These are phyloP conservation scores for Sarocladium oryzae DNA, from an alignment of 2,329 filamentous ascomycete genomes.

Conservation along the genomic window DNA sequence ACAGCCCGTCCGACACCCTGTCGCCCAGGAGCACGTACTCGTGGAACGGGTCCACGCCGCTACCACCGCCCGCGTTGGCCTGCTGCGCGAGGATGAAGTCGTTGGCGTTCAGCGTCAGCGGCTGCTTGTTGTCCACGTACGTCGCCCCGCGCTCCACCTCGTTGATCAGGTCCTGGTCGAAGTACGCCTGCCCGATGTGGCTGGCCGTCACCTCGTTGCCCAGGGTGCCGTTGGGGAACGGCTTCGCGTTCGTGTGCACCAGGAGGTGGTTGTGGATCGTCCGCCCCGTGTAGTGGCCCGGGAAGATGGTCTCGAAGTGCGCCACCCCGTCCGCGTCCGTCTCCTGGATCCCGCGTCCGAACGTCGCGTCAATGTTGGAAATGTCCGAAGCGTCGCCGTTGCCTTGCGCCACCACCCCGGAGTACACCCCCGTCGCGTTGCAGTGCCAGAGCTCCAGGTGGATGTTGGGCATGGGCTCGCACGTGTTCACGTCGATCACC, in stretches of 20 bases:
- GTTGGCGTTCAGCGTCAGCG: slow-evolving; percentile 42
- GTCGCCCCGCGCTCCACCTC: slow-evolving; percentile 43
- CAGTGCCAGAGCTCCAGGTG: slow-evolving; percentile 38
- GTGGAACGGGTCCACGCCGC: slow-evolving; percentile 51
- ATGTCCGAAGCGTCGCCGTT: slow-evolving; percentile 37
- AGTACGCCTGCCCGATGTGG: slow-evolving; percentile 60
- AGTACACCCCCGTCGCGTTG: slow-evolving; percentile 40
- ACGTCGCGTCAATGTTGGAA: slow-evolving; percentile 26
- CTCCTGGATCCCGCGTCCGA: slow-evolving; percentile 30
- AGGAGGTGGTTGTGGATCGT: slow-evolving; percentile 41
- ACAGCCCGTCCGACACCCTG: slow-evolving; percentile 41
- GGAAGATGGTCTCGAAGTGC: slow-evolving; percentile 36
- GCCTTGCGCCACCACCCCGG: slow-evolving; percentile 27
- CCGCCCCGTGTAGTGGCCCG: slow-evolving; percentile 38
- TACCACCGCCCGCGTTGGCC: slow-evolving; percentile 31
- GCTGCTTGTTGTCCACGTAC: slow-evolving; percentile 39
- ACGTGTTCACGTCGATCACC: slow-evolving; percentile 35
- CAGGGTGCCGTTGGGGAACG: slow-evolving; percentile 27
- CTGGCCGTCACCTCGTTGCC: slow-evolving; percentile 34
- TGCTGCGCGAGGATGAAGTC: slow-evolving; percentile 42
- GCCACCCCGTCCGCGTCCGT: slow-evolving; percentile 36
- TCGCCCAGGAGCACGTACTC: slow-evolving; percentile 53
- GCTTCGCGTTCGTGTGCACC: slow-evolving; percentile 30
- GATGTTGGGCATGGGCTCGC: slow-evolving; percentile 31
- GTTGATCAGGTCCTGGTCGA: slow-evolving; percentile 50